Percentiles rank a stretch among this genome's conserved stretches.
Evolutionary conservation across 805 yeast genomes (phyloP).

Genomic region (Cyberlindnera nakhonratchasimensis): DNA sequence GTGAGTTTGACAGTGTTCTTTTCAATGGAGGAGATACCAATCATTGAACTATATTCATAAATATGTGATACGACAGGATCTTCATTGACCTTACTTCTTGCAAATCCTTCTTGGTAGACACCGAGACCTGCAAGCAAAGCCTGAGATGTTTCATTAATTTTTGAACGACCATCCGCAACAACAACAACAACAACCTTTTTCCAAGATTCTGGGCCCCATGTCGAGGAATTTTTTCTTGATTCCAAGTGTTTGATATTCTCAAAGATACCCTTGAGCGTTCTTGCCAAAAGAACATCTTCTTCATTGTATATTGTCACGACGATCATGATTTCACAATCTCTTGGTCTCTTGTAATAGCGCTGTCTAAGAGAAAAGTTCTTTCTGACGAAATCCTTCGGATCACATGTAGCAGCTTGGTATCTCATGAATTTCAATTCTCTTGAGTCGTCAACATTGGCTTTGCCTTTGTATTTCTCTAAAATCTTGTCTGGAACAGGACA

Average conservation of each 20-base stretch:
- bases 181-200: slow-evolving; percentile 86
- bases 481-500: slow-evolving; percentile 81
- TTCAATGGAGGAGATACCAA: slow-evolving; percentile 69
- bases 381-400: slow-evolving; percentile 64
- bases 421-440: slow-evolving; percentile 80
- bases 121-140: slow-evolving; percentile 85
- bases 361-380: slow-evolving; percentile 81
- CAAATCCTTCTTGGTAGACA: slow-evolving; percentile 92
- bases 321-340: slow-evolving; percentile 81
- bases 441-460: slow-evolving; percentile 39
- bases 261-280: slow-evolving; percentile 88
- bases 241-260: slow-evolving; percentile 77
- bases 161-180: slow-evolving; percentile 88
- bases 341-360: slow-evolving; percentile 67
- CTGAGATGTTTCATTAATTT: slow-evolving; percentile 73
- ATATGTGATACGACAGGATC: slow-evolving; percentile 80
- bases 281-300: slow-evolving; percentile 73
- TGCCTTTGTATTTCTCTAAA: slow-evolving; percentile 45
- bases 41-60: slow-evolving; percentile 90
- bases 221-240: slow-evolving; percentile 57
- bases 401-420: slow-evolving; percentile 92
- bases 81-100: slow-evolving; percentile 85
- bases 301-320: slow-evolving; percentile 91
- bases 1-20: slow-evolving; percentile 64
- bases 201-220: slow-evolving; percentile 98